Base-by-base conservation (phyloP, 2,329 filamentous ascomycete genomes). In the Geosmithia morbida region DNA sequence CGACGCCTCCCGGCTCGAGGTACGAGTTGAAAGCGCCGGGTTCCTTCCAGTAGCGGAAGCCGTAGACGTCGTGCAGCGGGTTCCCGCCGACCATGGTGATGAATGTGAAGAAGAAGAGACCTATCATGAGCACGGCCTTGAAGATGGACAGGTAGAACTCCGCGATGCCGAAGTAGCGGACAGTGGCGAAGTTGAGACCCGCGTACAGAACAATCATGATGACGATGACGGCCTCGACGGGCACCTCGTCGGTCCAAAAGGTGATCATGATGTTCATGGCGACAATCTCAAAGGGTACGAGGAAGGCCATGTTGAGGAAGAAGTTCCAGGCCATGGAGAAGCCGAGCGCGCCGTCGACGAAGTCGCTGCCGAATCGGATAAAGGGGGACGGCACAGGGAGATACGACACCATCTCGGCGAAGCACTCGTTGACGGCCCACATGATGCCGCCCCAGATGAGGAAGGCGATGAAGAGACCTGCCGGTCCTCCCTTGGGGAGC, bases 31-130 rank as follows among this genome's bases (percentile, higher is more conserved):
- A 52, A 6, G 51, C 45, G 13, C 76, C 79, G 0, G 79, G 79
- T 39, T 75, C 63, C 47, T 67, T 72, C 82, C 82, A 86, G 59
- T 82, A 85, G 41, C 70, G 62, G 58, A 84, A 84, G 0, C 81
- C 81, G 46, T 77, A 69, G 2, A 70, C 65, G 22, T 73, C 67
- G 1, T 68, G 67, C 2, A 72, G 71, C 0, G 77, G 71, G 2
- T 74, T 70, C 26, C 77, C 77, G n/a, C 77, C 77, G 0, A 79
- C 65, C 54, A 77, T 72, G 51, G 80, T 74, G 44, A 79, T 65
- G 29, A 81, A 60, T 14, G 73, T 72, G 55, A 77, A 71, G 45
- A 77, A 67, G 49, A 76, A 75, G 41, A 83, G 62, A 39, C 71
- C 70, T 45, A 80, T 57, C 45, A 82, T 73, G 10, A 82, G 63